phyloP scores from a whole-genome alignment of 2,329 filamentous ascomycete species.

The Penicillium freii region DNA sequence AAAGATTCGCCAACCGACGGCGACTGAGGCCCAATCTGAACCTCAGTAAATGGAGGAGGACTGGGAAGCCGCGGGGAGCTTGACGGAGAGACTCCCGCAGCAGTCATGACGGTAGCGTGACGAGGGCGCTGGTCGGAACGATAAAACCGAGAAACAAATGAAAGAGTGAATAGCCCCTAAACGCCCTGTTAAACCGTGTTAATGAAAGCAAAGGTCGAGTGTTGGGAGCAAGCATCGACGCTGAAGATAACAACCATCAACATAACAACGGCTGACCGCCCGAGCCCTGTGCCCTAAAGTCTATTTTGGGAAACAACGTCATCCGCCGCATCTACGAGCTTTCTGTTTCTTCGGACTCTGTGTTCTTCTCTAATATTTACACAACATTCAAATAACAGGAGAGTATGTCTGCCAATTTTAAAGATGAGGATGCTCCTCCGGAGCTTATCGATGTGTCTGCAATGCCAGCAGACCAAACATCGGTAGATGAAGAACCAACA shows the following conservation, averaged over 20 bases:
- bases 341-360: neutral
- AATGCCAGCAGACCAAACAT: constrained; percentile 26
- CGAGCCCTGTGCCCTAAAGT: constrained; percentile 34
- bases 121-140: constrained; percentile 14
- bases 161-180: constrained; percentile 21
- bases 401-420: constrained; percentile 26
- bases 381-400: neutral
- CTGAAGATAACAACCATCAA: constrained; percentile 21
- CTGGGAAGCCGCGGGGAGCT: constrained; percentile 91
- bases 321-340: constrained; percentile 17
- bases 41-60: constrained; percentile 90
- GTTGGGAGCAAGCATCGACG: constrained; percentile 16
- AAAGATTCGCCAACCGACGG: constrained; percentile 63
- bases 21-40: constrained; percentile 80
- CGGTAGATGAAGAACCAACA: constrained; percentile 25
- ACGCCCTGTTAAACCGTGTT: constrained; percentile 9
- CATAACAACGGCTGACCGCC: constrained; percentile 25
- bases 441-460: constrained; percentile 44
- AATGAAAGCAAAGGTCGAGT: constrained; percentile 15
- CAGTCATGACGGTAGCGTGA: constrained; percentile 39
- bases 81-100: constrained; percentile 52
- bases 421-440: constrained; percentile 47
- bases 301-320: constrained; percentile 23
- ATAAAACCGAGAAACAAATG: constrained; percentile 10
- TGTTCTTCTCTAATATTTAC: neutral